phyloP scores from a whole-genome alignment of 306 rosid genomes.

The Carpinus viminea region DNA sequence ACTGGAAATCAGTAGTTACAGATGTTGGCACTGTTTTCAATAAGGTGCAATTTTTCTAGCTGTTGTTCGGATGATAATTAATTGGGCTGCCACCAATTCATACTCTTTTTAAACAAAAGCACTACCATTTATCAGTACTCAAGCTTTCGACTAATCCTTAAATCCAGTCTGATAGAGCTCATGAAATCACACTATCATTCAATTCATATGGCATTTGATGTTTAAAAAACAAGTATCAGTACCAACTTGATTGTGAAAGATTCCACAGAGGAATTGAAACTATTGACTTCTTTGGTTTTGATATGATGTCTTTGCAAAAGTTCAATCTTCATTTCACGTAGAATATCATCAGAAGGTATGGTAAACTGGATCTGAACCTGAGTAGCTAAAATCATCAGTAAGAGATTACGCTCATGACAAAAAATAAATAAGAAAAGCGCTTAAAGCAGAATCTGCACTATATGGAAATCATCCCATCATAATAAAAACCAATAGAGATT shows the following conservation, averaged over 20 bases:
- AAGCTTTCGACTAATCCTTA: background rate
- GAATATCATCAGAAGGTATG: conserved; percentile 53
- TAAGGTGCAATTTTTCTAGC: background rate
- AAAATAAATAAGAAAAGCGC: background rate
- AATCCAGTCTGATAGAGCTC: background rate
- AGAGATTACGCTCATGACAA: conserved; percentile 12
- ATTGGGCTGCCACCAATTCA: background rate
- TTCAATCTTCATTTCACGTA: conserved; percentile 54
- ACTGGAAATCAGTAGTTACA: background rate
- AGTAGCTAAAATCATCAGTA: conserved; percentile 21
- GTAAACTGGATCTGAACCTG: conserved; percentile 64
- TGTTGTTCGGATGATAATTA: background rate
- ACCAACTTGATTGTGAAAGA: conserved; percentile 71
- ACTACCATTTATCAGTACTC: background rate
- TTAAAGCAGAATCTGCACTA: background rate
- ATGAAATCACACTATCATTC: background rate
- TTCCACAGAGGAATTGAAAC: conserved; percentile 39
- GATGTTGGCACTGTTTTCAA: background rate
- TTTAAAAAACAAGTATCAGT: conserved; percentile 20
- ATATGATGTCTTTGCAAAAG: conserved; percentile 51
- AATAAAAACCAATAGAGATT: background rate
- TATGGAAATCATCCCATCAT: background rate
- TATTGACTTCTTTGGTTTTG: conserved; percentile 35
- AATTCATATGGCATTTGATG: background rate
- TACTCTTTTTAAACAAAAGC: background rate